Base-by-base conservation (phyloP, 2,329 filamentous ascomycete genomes). In the Penicillium sp. region DNA sequence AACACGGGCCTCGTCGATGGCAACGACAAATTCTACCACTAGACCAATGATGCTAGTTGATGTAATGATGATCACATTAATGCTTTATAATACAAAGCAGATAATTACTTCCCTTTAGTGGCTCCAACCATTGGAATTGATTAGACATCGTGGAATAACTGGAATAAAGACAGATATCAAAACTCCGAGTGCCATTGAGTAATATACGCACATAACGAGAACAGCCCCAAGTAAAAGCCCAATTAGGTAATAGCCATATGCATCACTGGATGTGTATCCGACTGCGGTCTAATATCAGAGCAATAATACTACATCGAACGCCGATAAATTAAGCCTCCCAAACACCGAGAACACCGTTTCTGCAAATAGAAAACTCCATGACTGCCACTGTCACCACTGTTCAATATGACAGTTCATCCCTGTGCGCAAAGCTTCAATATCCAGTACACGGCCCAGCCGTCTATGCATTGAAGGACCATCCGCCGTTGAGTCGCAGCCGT, bases 401-500 rank as follows among this genome's bases (percentile, higher is more conserved):
- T 40, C 39, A 46, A 50, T 46, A 27, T 31, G 31, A 44, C 18
- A 44, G 35, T 46, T 7, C 41, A 31, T 50, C 23, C 18, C 27
- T 32, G 35, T 44, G 38, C 31, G 11, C 14, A 47, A 46, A n/a
- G 35, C 38, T 32, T n/a, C 39, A 41, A 42, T 24, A 6, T 13
- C 14, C 23, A 24, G 23, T 29, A 16, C 13, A 23, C n/a, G 27
- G 39, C 16, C 11, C 26, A 6, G 27, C 22, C 10, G 39, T 41
- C 23, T 46, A 51, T 41, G 20, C 10, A 40, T 52, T 51, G 54
- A 86, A 91, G 39, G 80, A 83, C 90, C 90, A 96, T 0, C 87
- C 89, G 4, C 90, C 90, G 56, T 95, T 87, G 51, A 85, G 77
- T 42, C 86, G 80, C 64, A 96, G 77, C 63, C 84, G 81, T 68